These are phyloP conservation scores for Neoboletus brunneissimus DNA, from an alignment of 768 basidiomycete genomes.

Conservation along the genomic window DNA sequence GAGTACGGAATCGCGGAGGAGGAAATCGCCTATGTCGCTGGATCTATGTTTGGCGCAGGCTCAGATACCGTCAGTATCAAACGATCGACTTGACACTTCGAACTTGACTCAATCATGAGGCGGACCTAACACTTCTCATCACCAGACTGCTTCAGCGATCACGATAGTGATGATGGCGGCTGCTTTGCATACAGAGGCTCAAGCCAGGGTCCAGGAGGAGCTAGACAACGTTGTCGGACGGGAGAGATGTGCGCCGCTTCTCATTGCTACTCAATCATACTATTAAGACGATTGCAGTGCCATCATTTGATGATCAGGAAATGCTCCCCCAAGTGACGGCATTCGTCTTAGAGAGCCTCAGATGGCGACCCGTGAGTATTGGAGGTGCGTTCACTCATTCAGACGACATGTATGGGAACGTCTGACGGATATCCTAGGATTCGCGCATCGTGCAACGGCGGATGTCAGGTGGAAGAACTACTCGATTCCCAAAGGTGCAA, in stretches of 20 bases:
- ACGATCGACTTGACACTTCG: background rate
- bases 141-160: constrained; percentile 9
- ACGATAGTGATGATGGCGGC: constrained; percentile 7
- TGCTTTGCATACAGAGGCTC: constrained; percentile 4
- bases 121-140: background rate
- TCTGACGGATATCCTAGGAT: background rate
- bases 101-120: background rate
- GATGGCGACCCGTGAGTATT: constrained; percentile 4
- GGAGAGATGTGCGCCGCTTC: background rate
- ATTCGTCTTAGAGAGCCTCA: background rate
- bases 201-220: constrained; percentile 7
- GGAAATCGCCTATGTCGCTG: constrained; percentile 4
- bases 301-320: constrained; percentile 1
- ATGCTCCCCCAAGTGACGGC: constrained; percentile 3
- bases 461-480: constrained; percentile 6
- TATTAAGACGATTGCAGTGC: background rate
- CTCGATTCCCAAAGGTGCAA: constrained; percentile 8
- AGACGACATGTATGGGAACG: background rate
- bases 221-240: constrained; percentile 3
- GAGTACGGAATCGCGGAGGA: background rate
- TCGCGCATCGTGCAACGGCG: constrained; percentile 5
- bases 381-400: background rate
- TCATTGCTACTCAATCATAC: background rate
- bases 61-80: constrained; percentile 5
- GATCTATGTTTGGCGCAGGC: constrained; percentile 11